Conservation (phyloP, 1,139 yeast genomes). For the Taphrina wiesneri region DNA sequence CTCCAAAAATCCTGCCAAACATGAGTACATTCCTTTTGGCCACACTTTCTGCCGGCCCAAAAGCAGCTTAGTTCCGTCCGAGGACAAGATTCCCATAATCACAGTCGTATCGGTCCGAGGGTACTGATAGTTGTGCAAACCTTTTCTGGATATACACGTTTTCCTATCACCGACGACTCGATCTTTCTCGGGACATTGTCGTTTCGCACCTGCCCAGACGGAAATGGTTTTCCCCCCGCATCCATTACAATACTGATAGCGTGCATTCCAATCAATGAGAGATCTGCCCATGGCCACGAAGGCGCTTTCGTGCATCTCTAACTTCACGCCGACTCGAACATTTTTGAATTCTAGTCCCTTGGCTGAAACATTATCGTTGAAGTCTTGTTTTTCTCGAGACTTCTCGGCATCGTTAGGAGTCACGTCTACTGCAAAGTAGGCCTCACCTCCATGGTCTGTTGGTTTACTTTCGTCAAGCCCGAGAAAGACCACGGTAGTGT, state of each 20-base stretch:
- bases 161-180: conserved; percentile 15
- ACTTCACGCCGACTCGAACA: conserved; percentile 41
- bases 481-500: conserved; percentile 42
- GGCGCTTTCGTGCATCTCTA: conserved; percentile 53
- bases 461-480: conserved; percentile 32
- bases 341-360: conserved; percentile 46
- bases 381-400: conserved; percentile 40
- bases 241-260: conserved; percentile 83
- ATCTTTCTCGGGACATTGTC: conserved; percentile 56
- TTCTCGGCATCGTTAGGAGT: conserved; percentile 43
- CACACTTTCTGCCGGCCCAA: conserved; percentile 68
- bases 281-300: conserved; percentile 77
- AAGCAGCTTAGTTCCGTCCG: conserved; percentile 61
- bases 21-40: conserved; percentile 64
- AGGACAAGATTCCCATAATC: conserved; percentile 73
- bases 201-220: conserved; percentile 79
- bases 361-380: conserved; percentile 36
- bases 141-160: conserved; percentile 31
- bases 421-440: conserved; percentile 76
- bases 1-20: conserved; percentile 94
- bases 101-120: conserved; percentile 91
- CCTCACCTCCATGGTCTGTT: conserved; percentile 60
- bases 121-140: conserved; percentile 55
- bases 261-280: conserved; percentile 79
- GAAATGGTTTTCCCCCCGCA: conserved; percentile 75